Percentiles rank a stretch among this genome's conserved stretches.
Evolutionary conservation across 1,139 yeast species (phyloP).

Genomic region (Maudiozyma humilis): DNA sequence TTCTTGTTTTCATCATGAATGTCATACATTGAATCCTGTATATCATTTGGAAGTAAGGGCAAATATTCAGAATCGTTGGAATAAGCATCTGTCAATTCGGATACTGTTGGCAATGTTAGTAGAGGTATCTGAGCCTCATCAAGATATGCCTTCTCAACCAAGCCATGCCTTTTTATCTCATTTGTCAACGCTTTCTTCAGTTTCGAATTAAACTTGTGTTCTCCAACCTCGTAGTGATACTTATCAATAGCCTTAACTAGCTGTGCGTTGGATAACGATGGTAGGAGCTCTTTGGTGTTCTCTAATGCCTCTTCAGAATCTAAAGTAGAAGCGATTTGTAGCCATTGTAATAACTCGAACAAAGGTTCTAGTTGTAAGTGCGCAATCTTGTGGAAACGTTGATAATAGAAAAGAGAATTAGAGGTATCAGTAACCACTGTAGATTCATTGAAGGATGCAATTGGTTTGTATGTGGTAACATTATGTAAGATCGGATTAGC

Average conservation of each 20-base stretch:
- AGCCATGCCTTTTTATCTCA: slow-evolving; percentile 13
- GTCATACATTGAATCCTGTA: slow-evolving; percentile 58
- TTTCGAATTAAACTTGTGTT: slow-evolving; percentile 43
- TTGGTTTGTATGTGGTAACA: slow-evolving; percentile 28
- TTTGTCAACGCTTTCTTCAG: slow-evolving; percentile 37
- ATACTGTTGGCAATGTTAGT: slow-evolving; percentile 48
- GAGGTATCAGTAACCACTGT: slow-evolving; percentile 24
- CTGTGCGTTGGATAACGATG: slow-evolving; percentile 59
- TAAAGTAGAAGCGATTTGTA: slow-evolving; percentile 71
- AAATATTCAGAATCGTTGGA: slow-evolving; percentile 58
- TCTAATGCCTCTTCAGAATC: slow-evolving; percentile 48
- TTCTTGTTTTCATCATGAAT: slow-evolving; percentile 39
- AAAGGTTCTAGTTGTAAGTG: slow-evolving; percentile 63
- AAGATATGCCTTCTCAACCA: slow-evolving; percentile 15
- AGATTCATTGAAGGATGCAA: slow-evolving; percentile 15
- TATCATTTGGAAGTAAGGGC: slow-evolving; percentile 53
- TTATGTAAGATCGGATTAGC: slow-evolving; percentile 19
- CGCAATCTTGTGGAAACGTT: slow-evolving; percentile 51
- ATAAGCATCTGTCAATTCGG: slow-evolving; percentile 51
- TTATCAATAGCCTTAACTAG: slow-evolving; percentile 61
- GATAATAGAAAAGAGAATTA: slow-evolving; percentile 44
- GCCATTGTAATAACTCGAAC: slow-evolving; percentile 78
- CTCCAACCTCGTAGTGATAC: slow-evolving; percentile 81
- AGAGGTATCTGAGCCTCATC: slow-evolving; percentile 23
- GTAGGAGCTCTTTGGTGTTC: slow-evolving; percentile 50